phyloP scores from a whole-genome alignment of 352 stramenopile species.

The Phytopythium vexans region DNA sequence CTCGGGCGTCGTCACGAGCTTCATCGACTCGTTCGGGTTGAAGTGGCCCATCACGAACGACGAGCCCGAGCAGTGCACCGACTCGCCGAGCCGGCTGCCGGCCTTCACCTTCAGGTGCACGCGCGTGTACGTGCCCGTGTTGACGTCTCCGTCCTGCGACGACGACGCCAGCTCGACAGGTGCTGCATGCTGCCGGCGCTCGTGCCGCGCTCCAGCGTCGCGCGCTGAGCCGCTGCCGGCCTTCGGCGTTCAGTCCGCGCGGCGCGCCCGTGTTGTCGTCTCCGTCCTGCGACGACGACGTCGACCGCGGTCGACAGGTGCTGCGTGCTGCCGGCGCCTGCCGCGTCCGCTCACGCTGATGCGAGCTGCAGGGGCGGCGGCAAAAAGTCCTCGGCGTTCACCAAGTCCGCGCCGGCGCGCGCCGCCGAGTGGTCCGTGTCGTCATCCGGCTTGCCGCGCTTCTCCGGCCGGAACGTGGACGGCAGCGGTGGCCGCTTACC shows the following conservation, averaged over 20 bases:
- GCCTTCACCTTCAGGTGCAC: conserved; percentile 71
- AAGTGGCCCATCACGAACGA: conserved; percentile 87
- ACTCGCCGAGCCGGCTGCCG: conserved; percentile 71
- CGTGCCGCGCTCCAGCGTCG: neutral
- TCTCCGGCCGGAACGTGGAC: conserved; percentile 39
- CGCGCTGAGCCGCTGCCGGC: conserved; percentile 67
- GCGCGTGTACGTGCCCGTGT: conserved; percentile 79
- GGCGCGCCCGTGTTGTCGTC: conserved; percentile 82
- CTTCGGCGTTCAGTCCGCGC: conserved; percentile 67
- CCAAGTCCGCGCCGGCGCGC: conserved; percentile 8
- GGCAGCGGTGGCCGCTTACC: conserved; percentile 48
- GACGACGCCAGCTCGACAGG: conserved; percentile 28
- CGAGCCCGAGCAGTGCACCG: conserved; percentile 73
- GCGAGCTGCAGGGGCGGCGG: conserved; percentile 3
- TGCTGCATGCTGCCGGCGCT: conserved; percentile 21
- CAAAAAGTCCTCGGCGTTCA: conserved; percentile 14
- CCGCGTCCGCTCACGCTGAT: no score
- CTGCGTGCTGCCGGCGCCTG: conserved; percentile 15
- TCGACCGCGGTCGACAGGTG: conserved; percentile 30
- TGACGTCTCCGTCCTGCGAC: conserved; percentile 56
- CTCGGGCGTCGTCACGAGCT: conserved; percentile 95
- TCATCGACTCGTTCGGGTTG: conserved; percentile 87
- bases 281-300: conserved; percentile 25
- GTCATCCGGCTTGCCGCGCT: conserved; percentile 29
- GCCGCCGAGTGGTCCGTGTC: neutral